phyloP scores from a whole-genome alignment of 2,329 filamentous ascomycete species.

The Epichloe coenophiala region DNA sequence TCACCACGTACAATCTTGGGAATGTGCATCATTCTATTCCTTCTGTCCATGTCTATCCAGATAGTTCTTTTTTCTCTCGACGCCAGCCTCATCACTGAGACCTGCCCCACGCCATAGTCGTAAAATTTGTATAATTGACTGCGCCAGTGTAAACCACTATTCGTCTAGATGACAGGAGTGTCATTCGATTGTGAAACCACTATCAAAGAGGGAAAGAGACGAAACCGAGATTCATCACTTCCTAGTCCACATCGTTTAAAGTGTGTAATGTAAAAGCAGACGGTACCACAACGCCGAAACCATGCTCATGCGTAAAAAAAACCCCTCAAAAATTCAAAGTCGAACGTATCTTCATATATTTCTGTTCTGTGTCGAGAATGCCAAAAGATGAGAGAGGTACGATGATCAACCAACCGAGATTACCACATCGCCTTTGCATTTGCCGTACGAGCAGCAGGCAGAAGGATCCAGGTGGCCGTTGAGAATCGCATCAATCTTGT shows the following conservation, averaged over 20 bases:
- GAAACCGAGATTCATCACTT: background rate
- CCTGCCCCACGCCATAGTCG: background rate
- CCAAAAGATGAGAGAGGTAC: background rate
- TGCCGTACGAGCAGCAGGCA: conserved; percentile 40
- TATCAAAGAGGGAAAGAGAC: background rate
- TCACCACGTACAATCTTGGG: background rate
- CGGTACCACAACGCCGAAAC: background rate
- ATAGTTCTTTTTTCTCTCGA: background rate
- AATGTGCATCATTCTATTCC: background rate
- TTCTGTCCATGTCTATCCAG: background rate
- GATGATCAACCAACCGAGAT: conserved; percentile 24
- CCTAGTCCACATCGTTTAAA: background rate
- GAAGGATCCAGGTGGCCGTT: conserved; percentile 32
- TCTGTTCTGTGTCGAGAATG: background rate
- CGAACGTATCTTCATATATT: background rate
- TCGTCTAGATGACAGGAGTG: background rate
- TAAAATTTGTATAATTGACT: background rate
- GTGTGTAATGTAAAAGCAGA: too few relatives aligned
- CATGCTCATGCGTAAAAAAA: background rate
- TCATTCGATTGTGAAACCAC: background rate
- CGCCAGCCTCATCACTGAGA: background rate
- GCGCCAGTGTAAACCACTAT: background rate
- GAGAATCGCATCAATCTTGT: conserved; percentile 29
- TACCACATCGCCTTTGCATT: conserved; percentile 28
- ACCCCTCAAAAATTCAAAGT: background rate